A percentile compares a stretch with the other conserved stretches of the same genome.
These are phyloP conservation scores for Pseudophaeomoniella oleicola DNA, from an alignment of 2,329 filamentous ascomycete genomes.

Conservation along the genomic window DNA sequence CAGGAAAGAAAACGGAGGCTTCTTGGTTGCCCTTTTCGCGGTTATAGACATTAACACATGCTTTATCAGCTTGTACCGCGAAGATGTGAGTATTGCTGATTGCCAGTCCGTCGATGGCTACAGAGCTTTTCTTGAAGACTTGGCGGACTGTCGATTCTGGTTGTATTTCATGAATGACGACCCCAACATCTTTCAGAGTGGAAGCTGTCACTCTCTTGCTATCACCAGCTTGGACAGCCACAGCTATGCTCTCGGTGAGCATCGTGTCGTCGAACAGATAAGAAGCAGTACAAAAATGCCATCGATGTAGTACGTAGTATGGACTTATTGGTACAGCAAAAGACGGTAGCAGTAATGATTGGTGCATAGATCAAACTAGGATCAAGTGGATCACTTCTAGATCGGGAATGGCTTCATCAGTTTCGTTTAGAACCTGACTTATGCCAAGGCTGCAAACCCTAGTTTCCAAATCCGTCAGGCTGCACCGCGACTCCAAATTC, in stretches of 20 bases:
- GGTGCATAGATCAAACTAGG: too few relatives aligned
- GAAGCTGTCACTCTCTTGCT: constrained; percentile 28
- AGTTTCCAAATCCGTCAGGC: background rate
- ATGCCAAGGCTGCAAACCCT: background rate
- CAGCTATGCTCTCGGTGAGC: constrained; percentile 34
- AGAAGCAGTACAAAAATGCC: too few relatives aligned
- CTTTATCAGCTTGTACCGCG: constrained; percentile 80
- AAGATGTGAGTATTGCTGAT: constrained; percentile 74
- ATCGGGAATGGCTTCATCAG: too few relatives aligned
- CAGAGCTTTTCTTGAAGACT: constrained; percentile 83
- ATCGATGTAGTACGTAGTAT: too few relatives aligned
- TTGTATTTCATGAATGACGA: constrained; percentile 72
- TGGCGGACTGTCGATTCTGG: constrained; percentile 61
- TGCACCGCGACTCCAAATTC: constrained; percentile 1
- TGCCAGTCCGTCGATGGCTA: constrained; percentile 63
- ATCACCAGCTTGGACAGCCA: constrained; percentile 24
- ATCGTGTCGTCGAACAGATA: constrained; percentile 13
- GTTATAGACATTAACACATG: constrained; percentile 84
- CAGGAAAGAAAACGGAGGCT: constrained; percentile 72
- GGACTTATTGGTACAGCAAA: too few relatives aligned
- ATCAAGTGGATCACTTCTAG: too few relatives aligned
- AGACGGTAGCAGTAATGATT: too few relatives aligned
- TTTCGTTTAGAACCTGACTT: background rate
- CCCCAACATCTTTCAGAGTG: constrained; percentile 61
- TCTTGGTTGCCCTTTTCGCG: constrained; percentile 75